Base-by-base conservation (phyloP, 495 filamentous ascomycete genomes). In the Xylaria acuta region DNA sequence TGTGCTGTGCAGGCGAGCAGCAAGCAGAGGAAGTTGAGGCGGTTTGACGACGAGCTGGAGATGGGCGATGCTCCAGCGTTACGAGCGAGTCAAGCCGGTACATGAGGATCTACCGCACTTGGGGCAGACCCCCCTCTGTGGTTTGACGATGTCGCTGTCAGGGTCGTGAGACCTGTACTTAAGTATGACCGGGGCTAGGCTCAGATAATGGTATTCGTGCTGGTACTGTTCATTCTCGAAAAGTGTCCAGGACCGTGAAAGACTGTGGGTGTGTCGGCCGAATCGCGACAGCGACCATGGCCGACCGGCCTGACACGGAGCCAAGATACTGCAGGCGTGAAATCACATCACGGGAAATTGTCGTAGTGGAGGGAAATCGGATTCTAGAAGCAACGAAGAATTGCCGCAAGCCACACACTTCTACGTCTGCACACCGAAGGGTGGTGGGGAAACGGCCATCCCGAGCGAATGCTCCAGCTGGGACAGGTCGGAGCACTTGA, bases 381-480 rank as follows among this genome's bases (percentile, higher is more conserved):
- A 64, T 64, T 71, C 69, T 64, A 71, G 69, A 64, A 71, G 69
- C 34, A 18, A 43, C 3, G 41, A 72, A 66, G 34, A 45, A 66
- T 66, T 62, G 56, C 62, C 59, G 49, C 62, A 58, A 45, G 22
- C 36, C 25, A 25, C 22, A 27, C 38, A 25, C 16, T 41, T 47
- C 38, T 60, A 40, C 58, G 40, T 18, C 3, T 64, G 25, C 38
- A 43, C 69, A 66, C 47, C 60, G 69, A 67, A 25, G 49, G 47
- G 69, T 72, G 70, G 77, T 79, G 75, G 77, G 75, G 76, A 58
- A 65, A 45, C 77, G 77, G 77, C 59, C 67, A 78, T 75, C 60
- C 77, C 77, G 77, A 76, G 60, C 74, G 77, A 76, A 76, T 78
- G 54, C 58, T 68, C 59, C 68, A 66, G 64, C 72, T 73, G 72